phyloP scores from a whole-genome alignment of 352 stramenopile species.

The Phytophthora multivora region DNA sequence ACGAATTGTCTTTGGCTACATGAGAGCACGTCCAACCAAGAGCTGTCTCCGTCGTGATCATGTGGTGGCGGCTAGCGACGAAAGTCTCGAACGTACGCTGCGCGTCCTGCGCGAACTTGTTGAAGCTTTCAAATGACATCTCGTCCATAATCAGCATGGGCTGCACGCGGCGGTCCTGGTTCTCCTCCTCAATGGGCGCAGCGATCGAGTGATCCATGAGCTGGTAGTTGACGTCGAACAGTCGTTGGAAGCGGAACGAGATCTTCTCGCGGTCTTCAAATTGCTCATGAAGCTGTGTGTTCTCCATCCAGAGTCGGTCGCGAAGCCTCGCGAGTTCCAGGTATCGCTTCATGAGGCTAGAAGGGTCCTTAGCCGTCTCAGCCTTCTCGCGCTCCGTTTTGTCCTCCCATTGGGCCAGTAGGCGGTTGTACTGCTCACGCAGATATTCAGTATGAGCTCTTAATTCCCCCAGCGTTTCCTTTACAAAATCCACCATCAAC shows the following conservation, averaged over 20 bases:
- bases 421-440: constrained; percentile 50
- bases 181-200: constrained; percentile 28
- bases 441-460: constrained; percentile 49
- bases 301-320: constrained; percentile 59
- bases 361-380: constrained; percentile 36
- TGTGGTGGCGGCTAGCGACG: constrained; percentile 43
- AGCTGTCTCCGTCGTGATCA: constrained; percentile 54
- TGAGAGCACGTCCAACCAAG: constrained; percentile 59
- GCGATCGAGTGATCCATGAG: constrained; percentile 62
- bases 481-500: neutral
- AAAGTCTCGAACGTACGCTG: constrained; percentile 48
- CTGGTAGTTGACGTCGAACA: constrained; percentile 66
- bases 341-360: constrained; percentile 51
- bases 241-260: constrained; percentile 53
- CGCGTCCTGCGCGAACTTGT: constrained; percentile 47
- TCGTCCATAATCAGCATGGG: constrained; percentile 65
- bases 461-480: constrained; percentile 56
- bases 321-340: constrained; percentile 49
- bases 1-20: constrained; percentile 51
- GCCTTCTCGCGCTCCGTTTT: constrained; percentile 39
- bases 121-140: constrained; percentile 60
- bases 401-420: constrained; percentile 50
- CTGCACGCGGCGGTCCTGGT: constrained; percentile 38
- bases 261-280: constrained; percentile 64
- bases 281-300: constrained; percentile 54